Percentiles rank a stretch among this genome's conserved stretches.
Evolutionary conservation across 2,329 filamentous ascomycete species (phyloP).

Genomic region (Trichoderma atroviride): DNA sequence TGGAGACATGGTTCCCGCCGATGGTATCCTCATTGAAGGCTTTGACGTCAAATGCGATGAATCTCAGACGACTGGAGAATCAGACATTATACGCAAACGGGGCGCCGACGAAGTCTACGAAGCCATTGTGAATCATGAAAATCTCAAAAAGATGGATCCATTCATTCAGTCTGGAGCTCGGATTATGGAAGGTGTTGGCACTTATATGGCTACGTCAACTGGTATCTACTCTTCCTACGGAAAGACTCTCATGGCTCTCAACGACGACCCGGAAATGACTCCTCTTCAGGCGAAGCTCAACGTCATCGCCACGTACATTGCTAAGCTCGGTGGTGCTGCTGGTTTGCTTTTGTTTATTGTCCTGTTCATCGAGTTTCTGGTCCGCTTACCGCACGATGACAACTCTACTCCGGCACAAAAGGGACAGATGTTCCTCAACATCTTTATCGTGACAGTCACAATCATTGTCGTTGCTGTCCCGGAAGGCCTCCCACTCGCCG

Average conservation of each 20-base stretch:
- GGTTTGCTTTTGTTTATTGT: constrained; percentile 81
- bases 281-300: constrained; percentile 77
- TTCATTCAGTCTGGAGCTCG: constrained; percentile 84
- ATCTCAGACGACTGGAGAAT: constrained; percentile 78
- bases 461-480: constrained; percentile 81
- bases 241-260: constrained; percentile 72
- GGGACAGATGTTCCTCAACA: constrained; percentile 75
- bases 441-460: constrained; percentile 77
- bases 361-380: constrained; percentile 83
- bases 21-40: constrained; percentile 72
- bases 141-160: constrained; percentile 73
- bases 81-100: constrained; percentile 71
- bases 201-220: constrained; percentile 72
- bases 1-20: constrained; percentile 73
- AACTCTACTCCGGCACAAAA: constrained; percentile 66
- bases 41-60: constrained; percentile 78
- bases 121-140: constrained; percentile 67
- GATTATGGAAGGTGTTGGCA: constrained; percentile 76
- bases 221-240: constrained; percentile 75
- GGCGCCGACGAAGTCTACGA: constrained; percentile 68
- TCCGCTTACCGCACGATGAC: constrained; percentile 59
- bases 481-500: constrained; percentile 74
- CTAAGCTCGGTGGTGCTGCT: constrained; percentile 74
- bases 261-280: constrained; percentile 74
- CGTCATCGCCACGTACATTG: constrained; percentile 74